Conservation (phyloP, 2,329 filamentous ascomycete genomes). For the Colletotrichum sp. region DNA sequence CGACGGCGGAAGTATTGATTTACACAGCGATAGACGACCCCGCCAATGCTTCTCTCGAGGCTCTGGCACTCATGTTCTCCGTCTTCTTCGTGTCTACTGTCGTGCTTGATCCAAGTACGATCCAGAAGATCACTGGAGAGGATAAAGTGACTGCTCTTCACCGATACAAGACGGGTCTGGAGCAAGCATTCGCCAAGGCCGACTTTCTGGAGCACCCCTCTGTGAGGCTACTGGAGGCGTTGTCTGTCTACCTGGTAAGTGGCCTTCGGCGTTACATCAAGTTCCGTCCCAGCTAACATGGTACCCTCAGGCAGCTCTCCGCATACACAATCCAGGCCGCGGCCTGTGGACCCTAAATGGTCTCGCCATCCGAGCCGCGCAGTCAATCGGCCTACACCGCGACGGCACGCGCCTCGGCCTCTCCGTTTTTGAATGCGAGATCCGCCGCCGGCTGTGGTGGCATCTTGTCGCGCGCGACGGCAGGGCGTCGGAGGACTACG, state of each 20-base stretch:
- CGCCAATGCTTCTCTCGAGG: slow-evolving; percentile 26
- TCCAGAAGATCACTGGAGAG: slow-evolving; percentile 27
- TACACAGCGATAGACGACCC: slow-evolving; percentile 37
- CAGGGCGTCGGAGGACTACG: slow-evolving; percentile 62
- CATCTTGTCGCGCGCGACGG: slow-evolving; percentile 58
- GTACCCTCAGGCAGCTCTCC: slow-evolving; percentile 30
- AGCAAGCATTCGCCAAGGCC: slow-evolving; percentile 41
- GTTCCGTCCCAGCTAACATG: background rate
- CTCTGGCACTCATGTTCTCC: slow-evolving; percentile 45
- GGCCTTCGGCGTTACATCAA: fast-evolving
- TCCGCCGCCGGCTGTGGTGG: slow-evolving; percentile 62
- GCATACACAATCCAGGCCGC: slow-evolving; percentile 36
- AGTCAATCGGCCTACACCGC: slow-evolving; percentile 56
- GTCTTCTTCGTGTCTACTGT: slow-evolving; percentile 55
- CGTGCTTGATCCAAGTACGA: slow-evolving; percentile 44
- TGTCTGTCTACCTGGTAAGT: slow-evolving; percentile 42
- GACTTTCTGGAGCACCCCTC: slow-evolving; percentile 47
- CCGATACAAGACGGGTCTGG: slow-evolving; percentile 36
- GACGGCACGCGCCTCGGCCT: slow-evolving; percentile 42
- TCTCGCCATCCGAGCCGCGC: slow-evolving; percentile 49
- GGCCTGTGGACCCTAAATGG: slow-evolving; percentile 47
- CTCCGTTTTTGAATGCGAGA: slow-evolving; percentile 53
- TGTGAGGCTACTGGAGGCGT: slow-evolving; percentile 35
- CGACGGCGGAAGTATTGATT: slow-evolving; percentile 34
- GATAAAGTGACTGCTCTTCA: slow-evolving; percentile 28